Percentiles rank a stretch among this genome's conserved stretches.
These are phyloP conservation scores for Thecaphora frezii DNA, from an alignment of 1,284 basidiomycete species.

Conservation along the genomic window DNA sequence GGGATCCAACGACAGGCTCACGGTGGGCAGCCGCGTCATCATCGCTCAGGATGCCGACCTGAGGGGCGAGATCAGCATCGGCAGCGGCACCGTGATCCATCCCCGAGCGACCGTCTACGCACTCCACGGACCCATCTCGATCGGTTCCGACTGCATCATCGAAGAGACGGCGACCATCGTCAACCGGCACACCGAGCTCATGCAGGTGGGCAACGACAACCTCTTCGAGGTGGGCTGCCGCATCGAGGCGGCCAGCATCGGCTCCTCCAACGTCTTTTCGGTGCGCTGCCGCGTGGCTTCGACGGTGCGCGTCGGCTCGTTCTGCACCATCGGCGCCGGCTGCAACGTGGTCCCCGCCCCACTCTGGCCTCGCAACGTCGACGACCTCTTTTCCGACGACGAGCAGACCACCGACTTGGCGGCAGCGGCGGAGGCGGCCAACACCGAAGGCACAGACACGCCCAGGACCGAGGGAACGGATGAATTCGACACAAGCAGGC, in stretches of 20 bases:
- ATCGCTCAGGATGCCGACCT: constrained; percentile 45
- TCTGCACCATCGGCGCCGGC: constrained; percentile 78
- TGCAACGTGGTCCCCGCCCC: constrained; percentile 61
- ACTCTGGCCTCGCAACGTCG: constrained; percentile 4
- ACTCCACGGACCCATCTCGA: constrained; percentile 78
- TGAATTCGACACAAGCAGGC: too few relatives aligned
- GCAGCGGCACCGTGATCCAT: constrained; percentile 74
- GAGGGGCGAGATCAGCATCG: constrained; percentile 44
- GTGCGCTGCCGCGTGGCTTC: constrained; percentile 77
- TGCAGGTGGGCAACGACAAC: constrained; percentile 88
- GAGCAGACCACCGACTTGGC: neutral
- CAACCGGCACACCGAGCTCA: constrained; percentile 68
- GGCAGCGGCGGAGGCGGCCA: neutral
- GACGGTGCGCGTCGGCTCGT: constrained; percentile 73
- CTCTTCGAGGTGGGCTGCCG: constrained; percentile 88
- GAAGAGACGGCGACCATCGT: constrained; percentile 87
- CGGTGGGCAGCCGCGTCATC: constrained; percentile 37
- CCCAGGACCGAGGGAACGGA: neutral
- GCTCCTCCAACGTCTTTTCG: constrained; percentile 80
- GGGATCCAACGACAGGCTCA: constrained; percentile 40
- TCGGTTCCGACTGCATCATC: constrained; percentile 84
- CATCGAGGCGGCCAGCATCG: constrained; percentile 79
- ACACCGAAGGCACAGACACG: neutral
- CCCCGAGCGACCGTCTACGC: constrained; percentile 89
- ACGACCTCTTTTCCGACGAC: constrained; percentile 13